Evolutionary conservation across 2,329 filamentous ascomycete genomes (phyloP).

Genomic region (Monilinia fructicola): DNA sequence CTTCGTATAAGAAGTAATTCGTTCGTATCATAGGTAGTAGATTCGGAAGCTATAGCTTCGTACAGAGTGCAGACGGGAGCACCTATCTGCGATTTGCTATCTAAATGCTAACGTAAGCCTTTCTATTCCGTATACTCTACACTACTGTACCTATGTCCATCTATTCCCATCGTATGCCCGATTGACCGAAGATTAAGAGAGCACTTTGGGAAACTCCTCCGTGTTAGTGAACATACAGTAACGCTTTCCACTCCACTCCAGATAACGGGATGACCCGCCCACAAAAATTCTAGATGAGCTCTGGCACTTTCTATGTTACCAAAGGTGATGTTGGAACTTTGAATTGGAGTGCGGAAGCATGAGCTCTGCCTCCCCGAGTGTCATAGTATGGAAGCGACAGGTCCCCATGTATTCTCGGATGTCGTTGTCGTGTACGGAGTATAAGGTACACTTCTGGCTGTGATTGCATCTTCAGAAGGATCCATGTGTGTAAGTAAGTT

Average conservation of each 20-base stretch:
- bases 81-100: neutral
- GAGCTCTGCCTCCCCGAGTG: slow-evolving; percentile 34
- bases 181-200: slow-evolving; percentile 16
- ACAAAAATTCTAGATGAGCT: slow-evolving; percentile 17
- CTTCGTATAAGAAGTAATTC: neutral
- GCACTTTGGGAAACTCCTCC: neutral
- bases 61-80: neutral
- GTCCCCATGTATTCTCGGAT: slow-evolving; percentile 7
- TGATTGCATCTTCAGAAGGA: neutral
- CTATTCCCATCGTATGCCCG: neutral
- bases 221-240: neutral
- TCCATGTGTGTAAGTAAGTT: slow-evolving; percentile 20
- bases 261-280: slow-evolving; percentile 23
- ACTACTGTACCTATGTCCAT: slow-evolving; percentile 1
- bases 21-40: neutral
- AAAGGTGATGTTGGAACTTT: slow-evolving; percentile 28
- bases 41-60: neutral
- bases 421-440: slow-evolving; percentile 28
- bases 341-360: slow-evolving; percentile 35
- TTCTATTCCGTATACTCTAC: neutral
- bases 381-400: slow-evolving; percentile 26
- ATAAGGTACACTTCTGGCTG: slow-evolving; percentile 19
- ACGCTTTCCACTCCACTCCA: slow-evolving; percentile 6
- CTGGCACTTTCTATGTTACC: slow-evolving; percentile 12
- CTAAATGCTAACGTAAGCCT: neutral